Conservation (phyloP, 768 basidiomycete genomes). For the Clitopilus passeckerianus region DNA sequence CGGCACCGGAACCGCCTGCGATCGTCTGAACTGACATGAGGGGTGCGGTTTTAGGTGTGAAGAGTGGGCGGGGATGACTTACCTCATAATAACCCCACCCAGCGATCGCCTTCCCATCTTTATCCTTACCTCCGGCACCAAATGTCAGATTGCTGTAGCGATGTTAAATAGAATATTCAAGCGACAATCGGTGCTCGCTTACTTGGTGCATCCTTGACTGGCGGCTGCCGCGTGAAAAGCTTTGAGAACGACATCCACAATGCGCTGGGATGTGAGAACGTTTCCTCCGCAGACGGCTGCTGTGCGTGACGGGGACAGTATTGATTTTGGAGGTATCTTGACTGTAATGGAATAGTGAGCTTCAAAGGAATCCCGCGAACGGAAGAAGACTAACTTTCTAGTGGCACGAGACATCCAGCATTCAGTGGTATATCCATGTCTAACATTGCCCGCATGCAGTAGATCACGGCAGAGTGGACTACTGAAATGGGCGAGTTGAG, state of each 20-base stretch:
- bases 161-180: constrained; percentile 3
- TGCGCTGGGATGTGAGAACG: constrained; percentile 87
- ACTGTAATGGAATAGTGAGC: constrained; percentile 35
- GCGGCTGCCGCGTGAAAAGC: constrained; percentile 91
- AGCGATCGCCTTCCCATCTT: constrained; percentile 63
- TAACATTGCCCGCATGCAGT: constrained; percentile 86
- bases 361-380: background rate
- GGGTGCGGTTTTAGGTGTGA: constrained; percentile 1
- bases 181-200: constrained; percentile 18
- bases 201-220: constrained; percentile 94
- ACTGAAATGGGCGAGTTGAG: constrained; percentile 84
- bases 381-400: constrained; percentile 50
- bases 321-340: constrained; percentile 70
- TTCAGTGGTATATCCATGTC: constrained; percentile 88
- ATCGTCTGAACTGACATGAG: constrained; percentile 58
- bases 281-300: constrained; percentile 94
- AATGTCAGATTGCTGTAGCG: constrained; percentile 76
- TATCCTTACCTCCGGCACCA: constrained; percentile 83
- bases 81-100: constrained; percentile 94
- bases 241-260: constrained; percentile 90
- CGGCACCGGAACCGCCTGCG: constrained; percentile 90
- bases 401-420: constrained; percentile 87
- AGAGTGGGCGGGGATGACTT: constrained; percentile 9
- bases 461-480: constrained; percentile 83
- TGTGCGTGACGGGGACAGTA: constrained; percentile 78